A percentile compares a stretch with the other conserved stretches of the same genome.
Evolutionary conservation across 345 rosid species (phyloP).

Genomic region (Citrus inodora): DNA sequence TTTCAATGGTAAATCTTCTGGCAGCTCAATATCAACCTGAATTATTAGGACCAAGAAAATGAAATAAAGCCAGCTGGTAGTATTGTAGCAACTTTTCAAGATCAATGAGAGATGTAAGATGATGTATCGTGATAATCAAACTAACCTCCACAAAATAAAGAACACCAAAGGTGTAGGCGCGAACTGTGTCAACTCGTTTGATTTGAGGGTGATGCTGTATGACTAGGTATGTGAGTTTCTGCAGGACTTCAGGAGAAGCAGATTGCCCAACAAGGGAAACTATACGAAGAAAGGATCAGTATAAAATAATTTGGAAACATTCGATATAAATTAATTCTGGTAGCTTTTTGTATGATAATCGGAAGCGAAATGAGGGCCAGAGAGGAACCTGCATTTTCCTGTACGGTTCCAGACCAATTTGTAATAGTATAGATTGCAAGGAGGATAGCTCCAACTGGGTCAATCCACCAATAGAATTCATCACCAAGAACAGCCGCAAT

Average conservation of each 20-base stretch:
- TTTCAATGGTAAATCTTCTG: constrained; percentile 25
- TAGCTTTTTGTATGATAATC: not conserved
- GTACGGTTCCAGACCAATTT: constrained; percentile 25
- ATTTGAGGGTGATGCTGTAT: constrained; percentile 21
- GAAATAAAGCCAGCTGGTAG: not conserved
- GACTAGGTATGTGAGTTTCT: constrained; percentile 28
- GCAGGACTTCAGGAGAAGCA: constrained; percentile 30
- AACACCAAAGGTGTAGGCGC: constrained; percentile 30
- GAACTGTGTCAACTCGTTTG: constrained; percentile 28
- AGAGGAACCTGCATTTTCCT: constrained; percentile 23
- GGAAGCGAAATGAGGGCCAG: not conserved
- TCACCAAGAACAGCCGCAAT: constrained; percentile 25
- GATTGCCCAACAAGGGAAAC: constrained; percentile 27
- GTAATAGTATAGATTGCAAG: constrained; percentile 26
- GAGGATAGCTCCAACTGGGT: constrained; percentile 27
- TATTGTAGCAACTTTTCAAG: not conserved
- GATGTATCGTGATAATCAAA: not conserved
- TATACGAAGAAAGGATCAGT: not conserved
- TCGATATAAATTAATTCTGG: not conserved
- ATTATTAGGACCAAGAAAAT: not conserved
- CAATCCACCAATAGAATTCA: constrained; percentile 30
- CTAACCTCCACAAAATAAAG: constrained; percentile 28
- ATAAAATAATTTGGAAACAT: not conserved
- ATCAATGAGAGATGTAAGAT: not conserved
- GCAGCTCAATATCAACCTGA: constrained; percentile 23